Evolutionary conservation across 805 yeast species (phyloP), one percentile per base, ranked within the genome.

Genomic region (Scheffersomyces lignosus): DNA sequence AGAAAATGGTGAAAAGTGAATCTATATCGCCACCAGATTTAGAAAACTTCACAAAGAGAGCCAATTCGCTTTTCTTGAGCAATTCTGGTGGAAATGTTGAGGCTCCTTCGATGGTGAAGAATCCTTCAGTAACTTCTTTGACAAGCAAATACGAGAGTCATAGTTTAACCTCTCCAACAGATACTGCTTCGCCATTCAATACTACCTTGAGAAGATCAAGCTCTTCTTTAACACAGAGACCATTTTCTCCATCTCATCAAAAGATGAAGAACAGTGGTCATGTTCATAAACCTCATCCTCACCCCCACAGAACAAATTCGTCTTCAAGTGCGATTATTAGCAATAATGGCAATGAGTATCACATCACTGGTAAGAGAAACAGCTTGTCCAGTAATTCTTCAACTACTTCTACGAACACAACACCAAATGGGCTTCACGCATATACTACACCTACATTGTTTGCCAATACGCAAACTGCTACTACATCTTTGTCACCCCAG

Each of bases 91-190:
- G 24, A 7, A 17, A 12, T 14, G 22, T 15, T 14, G 29, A 29
- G 27, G 29, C 15, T 30, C 29, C 25, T 20, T 12, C 12, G 32
- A 5, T 26, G 27, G 5, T 12, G 23, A 12, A 29, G 33, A 43
- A 39, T 30, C 32, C 42, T 39, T 43, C 58, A 27, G 43, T 49
- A 33, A 49, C 45, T 41, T 61, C 68, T 3, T 40, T 64, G 14
- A 51, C 65, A 1, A 47, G 52, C 28, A 54, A 50, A 27, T 45
- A 60, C 33, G 69, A 64, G 32, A 46, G 38, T 18, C 66, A 58
- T 22, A 52, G 44, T 3, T 40, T 62, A 12, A 25, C 45, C 14
- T 54, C 61, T 1, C 56, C 61, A 5, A 34, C 49, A 10, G 20
- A 15, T 24, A 31, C 37, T 3, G 31, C 15, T 13, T n/a, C 22